Base-by-base conservation (phyloP, 805 yeast genomes). In the Teunomyces funiuensis region DNA sequence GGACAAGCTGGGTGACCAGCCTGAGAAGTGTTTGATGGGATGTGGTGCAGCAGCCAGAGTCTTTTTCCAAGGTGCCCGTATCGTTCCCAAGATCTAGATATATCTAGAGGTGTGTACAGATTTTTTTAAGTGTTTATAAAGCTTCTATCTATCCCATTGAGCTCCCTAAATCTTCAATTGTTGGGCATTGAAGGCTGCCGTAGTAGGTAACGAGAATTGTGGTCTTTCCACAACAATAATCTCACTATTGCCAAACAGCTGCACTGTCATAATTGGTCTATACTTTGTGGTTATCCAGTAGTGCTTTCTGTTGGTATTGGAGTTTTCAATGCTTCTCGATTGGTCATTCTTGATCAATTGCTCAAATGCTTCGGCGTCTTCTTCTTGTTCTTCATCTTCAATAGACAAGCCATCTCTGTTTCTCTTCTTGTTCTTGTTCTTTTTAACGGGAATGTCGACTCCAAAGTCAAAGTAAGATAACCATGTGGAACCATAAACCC, bases 401-500 rank as follows among this genome's bases (percentile, higher is more conserved):
- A 64, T 59, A 19, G 63, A 51, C 41, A 71, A 61, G 3, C 77
- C 77, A 28, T 71, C 69, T 41, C 69, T 61, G 37, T 60, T 69
- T 51, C 77, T 65, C 55, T 75, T 76, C 41, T 74, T 63, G 15
- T 36, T 36, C 28, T 36, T 36, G 50, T 60, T 33, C 46, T 63
- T 65, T 40, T 54, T 52, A 14, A 73, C 61, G 10, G 87, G 84
- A 39, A 82, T 60, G 53, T 83, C 78, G 40, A 71, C 57, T 6
- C 73, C 60, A 49, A 86, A 63, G 60, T 91, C 91, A 37, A 91
- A 74, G 58, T 77, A 85, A 3, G 84, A 77, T 11, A 90, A 50
- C 95, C 96, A 91, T 39, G 77, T 77, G 15, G 85, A 73, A 1
- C 97, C 95, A 78, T 87, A 89, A n/a, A 88, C 63, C 97, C 97